Percentiles rank a stretch among this genome's conserved stretches.
These are phyloP conservation scores for Quercus robur DNA, from an alignment of 306 rosid species.

Conservation along the genomic window DNA sequence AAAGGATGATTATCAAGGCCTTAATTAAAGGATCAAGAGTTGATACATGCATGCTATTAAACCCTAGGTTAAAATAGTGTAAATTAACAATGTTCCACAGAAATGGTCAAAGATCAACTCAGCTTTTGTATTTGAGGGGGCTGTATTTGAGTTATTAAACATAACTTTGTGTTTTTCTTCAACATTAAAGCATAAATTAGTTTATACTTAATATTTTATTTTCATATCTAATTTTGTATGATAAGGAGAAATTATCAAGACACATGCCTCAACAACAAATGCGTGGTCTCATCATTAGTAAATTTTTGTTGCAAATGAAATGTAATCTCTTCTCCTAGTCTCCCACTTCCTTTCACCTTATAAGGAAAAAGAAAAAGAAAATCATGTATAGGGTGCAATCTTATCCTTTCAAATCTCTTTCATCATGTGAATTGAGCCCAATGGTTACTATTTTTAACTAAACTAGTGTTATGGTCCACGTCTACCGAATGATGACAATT, in stretches of 20 bases:
- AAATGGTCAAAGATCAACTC: constrained; percentile 27
- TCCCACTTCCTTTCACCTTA: no score
- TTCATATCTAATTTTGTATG: neutral
- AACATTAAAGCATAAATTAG: neutral
- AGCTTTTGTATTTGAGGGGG: neutral
- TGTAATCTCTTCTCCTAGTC: neutral
- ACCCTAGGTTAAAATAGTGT: neutral
- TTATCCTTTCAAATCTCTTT: no score
- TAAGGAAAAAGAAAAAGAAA: no score
- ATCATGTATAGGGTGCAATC: no score
- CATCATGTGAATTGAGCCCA: no score
- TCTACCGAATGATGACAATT: no score
- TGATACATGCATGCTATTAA: no score
- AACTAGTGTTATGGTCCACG: no score
- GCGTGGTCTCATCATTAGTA: neutral
- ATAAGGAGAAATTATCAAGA: neutral
- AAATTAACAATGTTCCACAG: constrained; percentile 2
- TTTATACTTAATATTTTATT: neutral
- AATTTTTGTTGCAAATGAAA: neutral
- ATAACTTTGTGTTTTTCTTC: no score
- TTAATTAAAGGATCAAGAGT: no score
- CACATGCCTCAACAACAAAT: constrained; percentile 7
- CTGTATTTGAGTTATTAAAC: neutral
- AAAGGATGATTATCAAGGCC: no score
- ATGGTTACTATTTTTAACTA: no score